Percentiles rank a stretch among this genome's conserved stretches.
Evolutionary conservation across 306 rosid genomes (phyloP).

Genomic region (Adenanthera pavonina): DNA sequence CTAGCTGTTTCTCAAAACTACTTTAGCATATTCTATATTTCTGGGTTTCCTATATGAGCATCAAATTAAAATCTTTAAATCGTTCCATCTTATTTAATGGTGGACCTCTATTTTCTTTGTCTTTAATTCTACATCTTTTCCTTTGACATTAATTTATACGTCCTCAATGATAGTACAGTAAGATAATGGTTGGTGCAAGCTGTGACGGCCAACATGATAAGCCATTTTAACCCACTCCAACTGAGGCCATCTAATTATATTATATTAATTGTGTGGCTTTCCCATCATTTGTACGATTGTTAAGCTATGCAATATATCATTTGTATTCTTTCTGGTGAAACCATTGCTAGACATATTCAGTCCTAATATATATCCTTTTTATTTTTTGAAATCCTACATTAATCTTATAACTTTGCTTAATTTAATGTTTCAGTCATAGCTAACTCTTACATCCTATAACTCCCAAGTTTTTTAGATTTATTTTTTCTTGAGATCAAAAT

Average conservation of each 20-base stretch:
- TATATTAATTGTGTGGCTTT: slow-evolving; percentile 4
- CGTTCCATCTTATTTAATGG: neutral
- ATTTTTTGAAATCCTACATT: neutral
- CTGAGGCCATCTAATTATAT: slow-evolving; percentile 9
- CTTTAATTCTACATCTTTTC: neutral
- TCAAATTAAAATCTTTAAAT: neutral
- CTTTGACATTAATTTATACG: neutral
- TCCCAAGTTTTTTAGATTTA: neutral
- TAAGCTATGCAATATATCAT: neutral
- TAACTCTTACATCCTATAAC: neutral
- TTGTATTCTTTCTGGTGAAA: neutral
- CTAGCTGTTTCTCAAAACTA: too few relatives aligned
- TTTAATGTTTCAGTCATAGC: neutral
- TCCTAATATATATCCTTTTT: neutral
- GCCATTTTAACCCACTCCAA: slow-evolving; percentile 47
- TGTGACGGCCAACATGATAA: slow-evolving; percentile 35
- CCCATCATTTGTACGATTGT: slow-evolving; percentile 16
- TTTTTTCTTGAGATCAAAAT: neutral
- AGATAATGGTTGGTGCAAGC: slow-evolving; percentile 38
- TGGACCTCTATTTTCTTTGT: slow-evolving; percentile 5
- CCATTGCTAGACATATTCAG: neutral
- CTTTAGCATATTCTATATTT: neutral
- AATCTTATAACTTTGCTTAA: neutral
- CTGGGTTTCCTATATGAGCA: neutral
- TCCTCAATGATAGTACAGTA: slow-evolving; percentile 1